Evolutionary conservation across 2,329 filamentous ascomycete genomes (phyloP).

Genomic region (Claviceps fusiformis): DNA sequence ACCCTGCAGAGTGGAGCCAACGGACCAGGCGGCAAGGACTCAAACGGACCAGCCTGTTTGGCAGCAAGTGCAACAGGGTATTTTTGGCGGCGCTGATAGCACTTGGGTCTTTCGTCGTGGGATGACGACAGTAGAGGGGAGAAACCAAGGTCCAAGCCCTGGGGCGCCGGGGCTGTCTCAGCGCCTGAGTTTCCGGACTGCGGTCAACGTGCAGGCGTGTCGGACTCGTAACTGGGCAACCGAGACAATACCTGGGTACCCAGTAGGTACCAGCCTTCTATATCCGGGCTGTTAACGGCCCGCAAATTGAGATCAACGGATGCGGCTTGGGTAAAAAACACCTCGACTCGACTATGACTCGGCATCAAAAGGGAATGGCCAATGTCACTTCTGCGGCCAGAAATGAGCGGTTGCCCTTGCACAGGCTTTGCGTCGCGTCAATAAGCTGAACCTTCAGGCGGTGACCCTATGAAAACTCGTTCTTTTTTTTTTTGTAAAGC

Average conservation of each 20-base stretch:
- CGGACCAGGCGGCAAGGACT: background rate
- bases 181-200: conserved; percentile 1
- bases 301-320: background rate
- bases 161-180: background rate
- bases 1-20: conserved; percentile 4
- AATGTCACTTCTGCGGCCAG: background rate
- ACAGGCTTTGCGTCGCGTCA: background rate
- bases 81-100: conserved; percentile 1
- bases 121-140: conserved; percentile 3
- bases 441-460: background rate
- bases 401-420: background rate
- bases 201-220: background rate
- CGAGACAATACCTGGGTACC: background rate
- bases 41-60: background rate
- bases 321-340: background rate
- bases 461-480: background rate
- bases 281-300: background rate
- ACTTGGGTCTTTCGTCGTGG: conserved; percentile 3
- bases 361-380: background rate
- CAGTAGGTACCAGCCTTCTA: no score
- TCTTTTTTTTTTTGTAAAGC: background rate
- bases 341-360: background rate
- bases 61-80: conserved; percentile 3
- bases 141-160: background rate
- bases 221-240: background rate